Conservation (phyloP, 371 early-diverging fungal species). For the Mucor velutinosus region DNA sequence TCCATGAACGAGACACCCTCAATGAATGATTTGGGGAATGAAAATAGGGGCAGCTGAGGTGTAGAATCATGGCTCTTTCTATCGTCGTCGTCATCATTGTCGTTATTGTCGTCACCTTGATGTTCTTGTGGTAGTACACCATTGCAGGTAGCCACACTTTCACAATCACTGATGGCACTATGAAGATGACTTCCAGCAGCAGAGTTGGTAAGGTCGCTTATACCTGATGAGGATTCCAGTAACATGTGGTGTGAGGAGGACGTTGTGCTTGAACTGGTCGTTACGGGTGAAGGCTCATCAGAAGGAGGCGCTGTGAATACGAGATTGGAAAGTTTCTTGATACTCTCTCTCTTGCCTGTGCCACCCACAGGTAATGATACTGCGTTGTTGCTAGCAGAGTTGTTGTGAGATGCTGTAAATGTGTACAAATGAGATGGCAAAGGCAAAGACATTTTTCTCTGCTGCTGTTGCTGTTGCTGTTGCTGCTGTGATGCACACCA, state of each 20-base stretch:
- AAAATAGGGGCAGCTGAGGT: conserved; percentile 11
- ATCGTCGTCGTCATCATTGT: conserved; percentile 2
- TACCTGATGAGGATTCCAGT: neutral
- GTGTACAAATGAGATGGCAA: conserved; percentile 20
- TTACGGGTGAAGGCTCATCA: neutral
- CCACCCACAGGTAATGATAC: neutral
- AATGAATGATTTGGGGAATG: conserved; percentile 10
- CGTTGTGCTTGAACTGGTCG: conserved; percentile 4
- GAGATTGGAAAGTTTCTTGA: conserved; percentile 3
- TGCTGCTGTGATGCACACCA: conserved; percentile 24
- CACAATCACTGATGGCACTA: conserved; percentile 5
- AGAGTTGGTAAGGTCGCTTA: neutral
- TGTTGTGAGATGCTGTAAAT: neutral
- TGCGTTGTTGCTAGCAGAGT: neutral
- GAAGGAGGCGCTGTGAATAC: conserved; percentile 1
- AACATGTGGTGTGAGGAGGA: conserved; percentile 7
- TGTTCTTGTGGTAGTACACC: neutral
- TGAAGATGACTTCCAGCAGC: neutral
- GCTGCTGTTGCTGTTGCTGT: neutral
- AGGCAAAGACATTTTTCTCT: conserved; percentile 23
- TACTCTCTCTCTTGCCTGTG: neutral
- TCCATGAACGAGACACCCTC: conserved; percentile 7
- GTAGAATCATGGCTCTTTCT: neutral
- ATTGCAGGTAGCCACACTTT: neutral
- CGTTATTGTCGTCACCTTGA: neutral